Evolutionary conservation across 768 basidiomycete species (phyloP), one percentile per base, ranked within the genome.

Genomic region (Amanita exitialis): DNA sequence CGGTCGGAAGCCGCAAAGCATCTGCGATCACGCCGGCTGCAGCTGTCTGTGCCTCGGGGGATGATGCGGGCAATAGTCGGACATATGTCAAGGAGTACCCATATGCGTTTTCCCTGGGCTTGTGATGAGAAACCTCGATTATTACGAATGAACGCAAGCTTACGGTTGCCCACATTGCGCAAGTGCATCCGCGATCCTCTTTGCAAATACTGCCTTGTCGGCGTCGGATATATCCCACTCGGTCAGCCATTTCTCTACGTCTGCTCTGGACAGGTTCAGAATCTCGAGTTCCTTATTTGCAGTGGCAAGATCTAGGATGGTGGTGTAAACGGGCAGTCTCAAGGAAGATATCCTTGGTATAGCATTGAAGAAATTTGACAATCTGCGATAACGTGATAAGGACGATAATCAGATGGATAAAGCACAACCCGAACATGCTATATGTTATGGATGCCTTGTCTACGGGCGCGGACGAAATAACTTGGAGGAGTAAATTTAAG

Each of bases 321-420:
- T 67, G 16, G 67, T n/a, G 16, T 49, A 49, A 18, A 89, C 83
- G 5, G 70, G 60, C 27, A 79, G 66, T 4, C 90, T 81, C 51
- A 86, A 68, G 13, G 79, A 63, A 3, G 88, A 90, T 43, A 67
- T 72, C 50, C 78, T 77, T 21, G 88, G 83, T 10, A 81, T 66
- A 9, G 83, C 75, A 59, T 92, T 90, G 75, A 90, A 90, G 27
- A 91, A 65, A 62, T 90, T 90, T 20, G 90, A 82, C 8, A 91
- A 68, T 59, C 90, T 91, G 56, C 7, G 52, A 35, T 39, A 47
- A 39, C n/a, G 41, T 54, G 37, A 47, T 21, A 32, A 57, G 23
- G 35, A 50, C 18, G 42, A 43, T 23, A 13, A 23, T 32, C 39
- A 44, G 45, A 48, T 20, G 21, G 41, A 57, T 54, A 56, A 52